phyloP scores from a whole-genome alignment of 192 early-diverging fungal genomes.

The Podila epicladia region DNA sequence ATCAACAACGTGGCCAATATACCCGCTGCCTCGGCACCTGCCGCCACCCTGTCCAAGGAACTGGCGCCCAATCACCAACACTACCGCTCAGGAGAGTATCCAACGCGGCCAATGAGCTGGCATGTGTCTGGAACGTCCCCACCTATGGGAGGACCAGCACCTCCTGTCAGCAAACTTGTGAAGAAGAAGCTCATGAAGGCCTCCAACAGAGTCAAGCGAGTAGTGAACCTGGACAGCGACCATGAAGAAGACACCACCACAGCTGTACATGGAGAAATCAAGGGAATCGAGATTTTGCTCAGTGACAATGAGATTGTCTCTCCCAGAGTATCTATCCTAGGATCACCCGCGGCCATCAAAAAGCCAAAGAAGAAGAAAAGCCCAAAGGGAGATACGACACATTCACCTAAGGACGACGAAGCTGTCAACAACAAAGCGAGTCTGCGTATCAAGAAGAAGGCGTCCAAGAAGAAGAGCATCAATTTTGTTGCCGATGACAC shows the following conservation, averaged over 20 bases:
- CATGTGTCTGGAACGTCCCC: conserved; percentile 6
- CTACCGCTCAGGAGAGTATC: neutral
- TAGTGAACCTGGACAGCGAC: conserved; percentile 48
- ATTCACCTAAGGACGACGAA: neutral
- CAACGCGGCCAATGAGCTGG: conserved; percentile 9
- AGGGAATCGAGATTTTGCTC: neutral
- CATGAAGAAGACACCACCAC: conserved; percentile 13
- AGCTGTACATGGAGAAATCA: neutral
- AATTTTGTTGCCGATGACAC: neutral
- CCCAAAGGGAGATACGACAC: neutral
- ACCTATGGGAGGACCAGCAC: conserved; percentile 3
- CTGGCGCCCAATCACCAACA: conserved; percentile 5
- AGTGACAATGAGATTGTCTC: neutral
- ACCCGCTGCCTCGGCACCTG: conserved; percentile 20
- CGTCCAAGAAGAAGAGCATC: neutral
- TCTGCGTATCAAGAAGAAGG: conserved; percentile 16
- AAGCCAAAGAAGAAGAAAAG: conserved; percentile 37
- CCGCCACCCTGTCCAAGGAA: conserved; percentile 16
- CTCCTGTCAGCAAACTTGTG: conserved; percentile 10
- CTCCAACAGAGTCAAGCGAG: conserved; percentile 22
- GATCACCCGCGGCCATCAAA: conserved; percentile 11
- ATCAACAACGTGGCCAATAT: conserved; percentile 39
- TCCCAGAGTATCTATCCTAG: conserved; percentile 6
- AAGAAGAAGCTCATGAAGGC: conserved; percentile 45
- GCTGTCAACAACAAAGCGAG: conserved; percentile 4